These are phyloP conservation scores for Venturia asperata DNA, from an alignment of 2,329 filamentous ascomycete species.

Conservation along the genomic window DNA sequence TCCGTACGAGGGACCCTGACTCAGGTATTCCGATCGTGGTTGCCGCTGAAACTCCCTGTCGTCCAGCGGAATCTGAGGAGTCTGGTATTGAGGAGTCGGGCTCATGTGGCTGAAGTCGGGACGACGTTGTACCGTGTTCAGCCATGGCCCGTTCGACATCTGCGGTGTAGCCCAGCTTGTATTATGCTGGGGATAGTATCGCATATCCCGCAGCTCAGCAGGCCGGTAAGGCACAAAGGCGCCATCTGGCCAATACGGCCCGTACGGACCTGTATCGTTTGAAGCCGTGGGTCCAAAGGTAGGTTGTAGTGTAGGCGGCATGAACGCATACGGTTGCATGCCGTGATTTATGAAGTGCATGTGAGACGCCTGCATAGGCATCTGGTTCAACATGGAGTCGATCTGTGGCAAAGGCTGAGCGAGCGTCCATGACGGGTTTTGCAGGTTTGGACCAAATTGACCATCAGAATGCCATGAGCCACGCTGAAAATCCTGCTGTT, in stretches of 20 bases:
- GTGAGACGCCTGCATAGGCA: slow-evolving; percentile 47
- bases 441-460: slow-evolving; percentile 9
- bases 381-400: slow-evolving; percentile 56
- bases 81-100: slow-evolving; percentile 3
- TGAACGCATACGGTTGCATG: slow-evolving; percentile 26
- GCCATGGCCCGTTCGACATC: slow-evolving; percentile 9
- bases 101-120: background rate
- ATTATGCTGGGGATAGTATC: slow-evolving; percentile 28
- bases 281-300: slow-evolving; percentile 35
- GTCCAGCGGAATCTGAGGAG: background rate
- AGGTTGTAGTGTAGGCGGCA: slow-evolving; percentile 26
- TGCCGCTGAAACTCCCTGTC: slow-evolving; percentile 8
- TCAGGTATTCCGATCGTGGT: background rate
- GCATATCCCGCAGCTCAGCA: slow-evolving; percentile 35
- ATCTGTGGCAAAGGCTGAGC: slow-evolving; percentile 45
- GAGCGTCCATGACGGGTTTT: slow-evolving; percentile 30
- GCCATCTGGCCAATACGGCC: slow-evolving; percentile 37
- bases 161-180: slow-evolving; percentile 1
- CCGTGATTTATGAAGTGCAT: slow-evolving; percentile 46
- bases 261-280: slow-evolving; percentile 35
- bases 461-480: slow-evolving; percentile 24
- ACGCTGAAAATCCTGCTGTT: slow-evolving; percentile 9
- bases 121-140: background rate
- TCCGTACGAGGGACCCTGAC: background rate
- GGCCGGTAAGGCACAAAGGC: slow-evolving; percentile 36